Evolutionary conservation across 2,329 filamentous ascomycete genomes (phyloP).

Genomic region (Aspergillus ustus): DNA sequence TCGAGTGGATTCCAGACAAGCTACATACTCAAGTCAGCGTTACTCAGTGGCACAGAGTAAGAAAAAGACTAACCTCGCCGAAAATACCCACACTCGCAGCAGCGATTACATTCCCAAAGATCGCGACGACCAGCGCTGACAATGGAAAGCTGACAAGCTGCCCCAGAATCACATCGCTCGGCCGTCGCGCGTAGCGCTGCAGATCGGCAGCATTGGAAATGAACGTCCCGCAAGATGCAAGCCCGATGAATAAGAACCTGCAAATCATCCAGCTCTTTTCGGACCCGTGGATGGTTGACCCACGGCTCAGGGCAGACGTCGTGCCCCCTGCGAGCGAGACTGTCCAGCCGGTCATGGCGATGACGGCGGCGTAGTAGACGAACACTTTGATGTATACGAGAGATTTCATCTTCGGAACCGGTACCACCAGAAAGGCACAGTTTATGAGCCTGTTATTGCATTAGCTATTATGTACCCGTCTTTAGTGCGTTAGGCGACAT

Average conservation of each 20-base stretch:
- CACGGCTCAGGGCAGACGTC: slow-evolving; percentile 28
- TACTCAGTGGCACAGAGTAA: fast-evolving
- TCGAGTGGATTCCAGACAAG: slow-evolving; percentile 43
- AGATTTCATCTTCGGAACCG: slow-evolving; percentile 43
- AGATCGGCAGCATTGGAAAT: slow-evolving; percentile 50
- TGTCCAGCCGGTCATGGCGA: slow-evolving; percentile 48
- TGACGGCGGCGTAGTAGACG: slow-evolving; percentile 44
- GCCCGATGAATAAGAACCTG: slow-evolving; percentile 43
- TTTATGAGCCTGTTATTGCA: slow-evolving; percentile 34
- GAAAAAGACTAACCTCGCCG: slow-evolving; percentile 27
- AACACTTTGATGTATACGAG: slow-evolving; percentile 43
- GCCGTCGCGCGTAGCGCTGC: slow-evolving; percentile 48
- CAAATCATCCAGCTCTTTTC: slow-evolving; percentile 44
- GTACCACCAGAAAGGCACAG: slow-evolving; percentile 46
- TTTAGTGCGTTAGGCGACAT: background rate
- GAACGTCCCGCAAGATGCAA: slow-evolving; percentile 28
- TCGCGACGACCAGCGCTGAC: slow-evolving; percentile 42
- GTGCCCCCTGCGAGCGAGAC: slow-evolving; percentile 39
- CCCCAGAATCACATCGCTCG: slow-evolving; percentile 47
- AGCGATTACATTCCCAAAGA: slow-evolving; percentile 48
- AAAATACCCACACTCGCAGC: slow-evolving; percentile 37
- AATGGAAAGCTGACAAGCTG: slow-evolving; percentile 50
- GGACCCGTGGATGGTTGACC: slow-evolving; percentile 36
- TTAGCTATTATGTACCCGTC: background rate
- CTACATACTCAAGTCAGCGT: slow-evolving; percentile 17